Evolutionary conservation across 148 eudicot species (phyloP), one percentile per base, ranked within the genome.

Genomic region (Vaccinium vitisidaea): DNA sequence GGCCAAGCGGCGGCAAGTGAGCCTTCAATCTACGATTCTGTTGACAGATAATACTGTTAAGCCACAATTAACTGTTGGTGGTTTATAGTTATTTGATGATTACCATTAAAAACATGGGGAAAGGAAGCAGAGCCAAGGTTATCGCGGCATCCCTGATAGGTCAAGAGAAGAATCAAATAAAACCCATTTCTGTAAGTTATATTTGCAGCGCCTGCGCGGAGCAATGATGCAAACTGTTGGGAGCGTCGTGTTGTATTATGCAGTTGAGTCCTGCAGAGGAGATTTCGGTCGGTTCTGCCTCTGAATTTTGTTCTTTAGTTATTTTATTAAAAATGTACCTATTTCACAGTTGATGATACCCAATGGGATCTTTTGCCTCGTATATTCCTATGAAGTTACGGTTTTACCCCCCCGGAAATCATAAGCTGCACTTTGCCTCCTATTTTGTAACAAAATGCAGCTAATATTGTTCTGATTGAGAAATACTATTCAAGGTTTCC

Each of bases 91-190:
- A 23, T 39, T 19, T 61, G n/a, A 9, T 39, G 46, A 6, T 80
- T 80, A 16, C 9, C 32, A 59, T 36, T 23, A 36, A 30, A 39
- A 53, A 39, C 25, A 19, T n/a, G 43, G 32, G 30, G 59, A 59
- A 80, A 80, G 48, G 71, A 80, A 80, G 71, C 8, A 48, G 71
- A 56, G 65, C 43, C 18, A 36, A 30, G 81, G 65, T 54, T 54
- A 53, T 54, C 23, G 48, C 30, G 65, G 67, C 16, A 5, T 11
- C 55, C 46, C 1, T 56, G 49, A 55, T 36, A 18, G 70, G n/a
- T 80, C 70, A 56, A 58, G 50, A 7, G 23, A 79, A 25, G n/a
- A 27, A 15, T 54, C 48, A 79, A 30, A 54, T 36, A 4, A 78
- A 61, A 36, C 58, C 65, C 18, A 32, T 32, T 58, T 9, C 5